Base-by-base conservation (phyloP, 805 yeast genomes). In the Saturnispora bothae region DNA sequence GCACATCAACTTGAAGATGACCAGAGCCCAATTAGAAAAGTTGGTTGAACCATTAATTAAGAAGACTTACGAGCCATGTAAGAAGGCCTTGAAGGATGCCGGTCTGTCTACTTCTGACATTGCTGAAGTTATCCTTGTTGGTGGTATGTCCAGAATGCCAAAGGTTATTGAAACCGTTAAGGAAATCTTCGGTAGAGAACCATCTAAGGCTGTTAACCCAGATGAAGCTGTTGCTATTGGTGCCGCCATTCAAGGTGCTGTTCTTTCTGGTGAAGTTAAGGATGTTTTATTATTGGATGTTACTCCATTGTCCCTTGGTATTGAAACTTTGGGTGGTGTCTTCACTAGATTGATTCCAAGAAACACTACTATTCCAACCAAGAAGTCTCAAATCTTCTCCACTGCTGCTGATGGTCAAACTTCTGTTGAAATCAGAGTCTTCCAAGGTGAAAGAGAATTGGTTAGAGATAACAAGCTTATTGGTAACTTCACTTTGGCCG, bases 401-500 rank as follows among this genome's bases (percentile, higher is more conserved):
- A 85, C 96, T 54, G 95, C 95, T 48, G 86, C 94, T 49, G 82
- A 89, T 53, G 95, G 95, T 62, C 96, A 85, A 73, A 85, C 95
- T 48, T 82, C 94, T 54, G 95, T 85, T 53, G 95, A 85, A 72
- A 86, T 86, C 69, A 81, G 96, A 71, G 96, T 86, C 44, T 88
- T 84, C 95, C 96, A 86, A 73, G 96, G 96, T 73, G 96, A 86
- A 76, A 83, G 96, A 75, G 96, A 86, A 71, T 78, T 88, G 60
- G 94, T 89, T 57, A 82, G 94, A 71, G 96, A 86, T 74, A 86
- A 86, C 83, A 86, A 88, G 72, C 76, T 88, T 63, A 83, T 86
- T 63, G 96, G 96, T 66, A 86, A 88, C 83, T 86, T 86, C 69
- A 86, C 94, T 46, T 74, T 86, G 56, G 71, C 92, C 48, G 96